Evolutionary conservation across 176 grass and related monocot genomes (phyloP).

Genomic region (Poa annua): DNA sequence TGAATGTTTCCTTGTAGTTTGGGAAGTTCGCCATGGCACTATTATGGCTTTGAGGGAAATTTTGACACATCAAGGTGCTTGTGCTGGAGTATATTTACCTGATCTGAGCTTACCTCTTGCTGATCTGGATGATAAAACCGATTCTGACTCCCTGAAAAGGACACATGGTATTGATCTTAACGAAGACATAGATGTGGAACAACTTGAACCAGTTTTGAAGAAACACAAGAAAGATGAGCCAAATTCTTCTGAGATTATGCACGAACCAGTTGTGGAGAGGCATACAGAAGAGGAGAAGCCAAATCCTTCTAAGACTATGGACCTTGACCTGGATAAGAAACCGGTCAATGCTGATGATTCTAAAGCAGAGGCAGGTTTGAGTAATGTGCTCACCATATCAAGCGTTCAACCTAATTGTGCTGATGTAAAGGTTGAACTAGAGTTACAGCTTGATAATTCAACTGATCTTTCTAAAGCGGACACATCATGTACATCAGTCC

Average conservation of each 20-base stretch:
- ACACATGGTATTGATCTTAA: constrained; percentile 81
- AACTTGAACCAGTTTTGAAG: constrained; percentile 70
- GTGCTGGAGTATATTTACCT: constrained; percentile 89
- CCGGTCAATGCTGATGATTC: constrained; percentile 41
- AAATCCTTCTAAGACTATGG: constrained; percentile 33
- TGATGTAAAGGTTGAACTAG: constrained; percentile 62
- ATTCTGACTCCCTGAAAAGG: constrained; percentile 54
- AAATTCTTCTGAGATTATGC: constrained; percentile 37
- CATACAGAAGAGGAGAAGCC: constrained; percentile 48
- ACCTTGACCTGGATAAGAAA: constrained; percentile 48
- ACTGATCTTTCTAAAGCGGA: constrained; percentile 36
- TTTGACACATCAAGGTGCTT: constrained; percentile 94
- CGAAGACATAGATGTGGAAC: constrained; percentile 53
- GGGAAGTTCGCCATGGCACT: constrained; percentile 96
- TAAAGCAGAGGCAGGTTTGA: constrained; percentile 49
- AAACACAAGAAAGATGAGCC: constrained; percentile 56
- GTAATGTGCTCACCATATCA: constrained; percentile 33
- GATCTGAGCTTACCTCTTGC: constrained; percentile 54
- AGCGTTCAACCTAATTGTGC: constrained; percentile 48
- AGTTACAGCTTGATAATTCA: constrained; percentile 50
- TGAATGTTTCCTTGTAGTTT: constrained; percentile 64
- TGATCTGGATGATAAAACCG: constrained; percentile 68
- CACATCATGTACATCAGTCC: constrained; percentile 38
- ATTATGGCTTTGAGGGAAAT: constrained; percentile 99
- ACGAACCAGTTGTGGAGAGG: constrained; percentile 65